Evolutionary conservation across 108 stramenopile species (phyloP).

Genomic region (Skeletonema tropicum): DNA sequence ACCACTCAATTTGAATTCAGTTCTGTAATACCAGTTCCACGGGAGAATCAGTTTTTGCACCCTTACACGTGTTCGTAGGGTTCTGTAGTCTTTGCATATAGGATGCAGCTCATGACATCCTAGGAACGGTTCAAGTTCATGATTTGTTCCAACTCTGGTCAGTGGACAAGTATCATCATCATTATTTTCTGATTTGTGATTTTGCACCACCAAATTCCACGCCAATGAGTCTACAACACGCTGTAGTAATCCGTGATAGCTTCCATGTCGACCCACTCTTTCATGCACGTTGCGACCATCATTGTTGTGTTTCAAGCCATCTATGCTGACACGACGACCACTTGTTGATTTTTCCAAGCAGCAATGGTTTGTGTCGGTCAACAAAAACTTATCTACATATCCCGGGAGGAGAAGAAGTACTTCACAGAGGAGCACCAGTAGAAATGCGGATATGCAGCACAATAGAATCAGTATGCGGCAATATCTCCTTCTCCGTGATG

Average conservation of each 20-base stretch:
- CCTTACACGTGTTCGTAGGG: constrained; percentile 15
- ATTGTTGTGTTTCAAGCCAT: background rate
- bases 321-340: background rate
- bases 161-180: background rate
- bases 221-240: background rate
- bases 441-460: background rate
- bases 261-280: background rate
- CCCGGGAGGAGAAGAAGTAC: constrained; percentile 6
- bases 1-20: constrained; percentile 3
- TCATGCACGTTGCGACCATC: background rate
- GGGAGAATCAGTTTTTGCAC: constrained; percentile 17
- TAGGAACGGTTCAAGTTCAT: background rate
- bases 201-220: background rate
- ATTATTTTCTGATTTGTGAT: background rate
- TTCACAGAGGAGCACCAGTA: background rate
- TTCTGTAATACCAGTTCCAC: constrained; percentile 42
- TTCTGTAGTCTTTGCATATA: constrained; percentile 30
- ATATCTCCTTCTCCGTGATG: background rate
- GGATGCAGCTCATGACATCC: constrained; percentile 23
- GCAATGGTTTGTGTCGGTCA: constrained; percentile 19
- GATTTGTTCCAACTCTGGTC: background rate
- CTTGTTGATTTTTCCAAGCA: background rate
- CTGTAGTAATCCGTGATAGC: background rate
- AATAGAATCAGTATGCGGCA: background rate
- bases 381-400: constrained; percentile 14